phyloP scores from a whole-genome alignment of 768 basidiomycete species.

The Vishniacozyma victoriae region DNA sequence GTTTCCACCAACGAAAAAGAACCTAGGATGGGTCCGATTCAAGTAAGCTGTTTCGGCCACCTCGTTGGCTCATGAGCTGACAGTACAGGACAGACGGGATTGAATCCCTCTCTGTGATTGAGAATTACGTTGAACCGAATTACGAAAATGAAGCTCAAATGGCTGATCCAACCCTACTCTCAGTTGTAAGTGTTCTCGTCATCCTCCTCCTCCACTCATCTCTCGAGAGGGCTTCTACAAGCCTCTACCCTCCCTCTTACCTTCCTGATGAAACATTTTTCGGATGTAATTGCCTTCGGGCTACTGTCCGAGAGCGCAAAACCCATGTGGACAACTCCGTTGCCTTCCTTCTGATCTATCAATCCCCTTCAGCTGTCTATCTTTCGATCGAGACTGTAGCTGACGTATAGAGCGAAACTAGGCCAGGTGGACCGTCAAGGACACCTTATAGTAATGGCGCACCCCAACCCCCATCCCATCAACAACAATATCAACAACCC shows the following conservation, averaged over 20 bases:
- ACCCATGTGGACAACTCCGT: conserved; percentile 46
- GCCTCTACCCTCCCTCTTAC: background rate
- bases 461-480: background rate
- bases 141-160: conserved; percentile 15
- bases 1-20: conserved; percentile 20
- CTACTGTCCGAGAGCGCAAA: conserved; percentile 46
- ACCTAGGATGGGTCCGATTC: conserved; percentile 40
- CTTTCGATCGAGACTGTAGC: background rate
- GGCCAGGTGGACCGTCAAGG: background rate
- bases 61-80: conserved; percentile 8
- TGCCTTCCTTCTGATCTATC: conserved; percentile 45
- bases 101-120: conserved; percentile 33
- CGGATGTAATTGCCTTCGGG: conserved; percentile 42
- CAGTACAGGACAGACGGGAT: conserved; percentile 37
- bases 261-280: conserved; percentile 45
- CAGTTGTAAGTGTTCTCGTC: conserved; percentile 32
- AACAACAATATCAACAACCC: background rate
- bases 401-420: conserved; percentile 18
- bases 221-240: background rate
- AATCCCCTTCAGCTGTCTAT: background rate
- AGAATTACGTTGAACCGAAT: conserved; percentile 36
- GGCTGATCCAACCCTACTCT: conserved; percentile 34
- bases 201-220: background rate
- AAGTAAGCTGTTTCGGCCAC: conserved; percentile 20
- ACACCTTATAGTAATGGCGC: background rate